Conservation (phyloP, 2,329 filamentous ascomycete genomes). For the Alternaria infectoria region DNA sequence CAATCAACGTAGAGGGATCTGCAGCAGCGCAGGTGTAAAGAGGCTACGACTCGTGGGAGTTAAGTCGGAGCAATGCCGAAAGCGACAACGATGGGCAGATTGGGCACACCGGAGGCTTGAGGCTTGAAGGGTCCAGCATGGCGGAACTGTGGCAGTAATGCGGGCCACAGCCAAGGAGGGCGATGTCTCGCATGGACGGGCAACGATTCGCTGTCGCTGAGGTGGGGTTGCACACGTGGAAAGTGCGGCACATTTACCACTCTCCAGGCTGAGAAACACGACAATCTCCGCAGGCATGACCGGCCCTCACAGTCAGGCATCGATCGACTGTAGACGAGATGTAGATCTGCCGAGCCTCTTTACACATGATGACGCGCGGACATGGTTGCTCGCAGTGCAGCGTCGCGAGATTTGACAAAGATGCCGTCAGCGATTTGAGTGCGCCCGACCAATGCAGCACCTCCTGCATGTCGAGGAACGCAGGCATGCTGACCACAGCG, state of each 20-base stretch:
- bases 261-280: conserved; percentile 21
- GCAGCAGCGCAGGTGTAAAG: not conserved
- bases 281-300: conserved; percentile 13
- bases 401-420: conserved; percentile 2
- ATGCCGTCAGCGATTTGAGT: conserved; percentile 3
- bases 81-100: conserved; percentile 18
- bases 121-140: conserved; percentile 26
- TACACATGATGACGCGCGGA: conserved; percentile 16
- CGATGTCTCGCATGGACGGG: conserved; percentile 42
- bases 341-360: conserved; percentile 21
- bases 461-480: conserved; percentile 11
- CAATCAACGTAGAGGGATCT: conserved; percentile 4
- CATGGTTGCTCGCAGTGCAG: not conserved
- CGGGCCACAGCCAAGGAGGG: conserved; percentile 30
- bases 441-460: not conserved
- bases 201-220: conserved; percentile 27
- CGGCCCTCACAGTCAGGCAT: conserved; percentile 12
- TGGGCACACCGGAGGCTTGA: conserved; percentile 16
- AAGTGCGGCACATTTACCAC: conserved; percentile 18
- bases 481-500: conserved; percentile 20
- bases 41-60: conserved; percentile 5
- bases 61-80: conserved; percentile 16
- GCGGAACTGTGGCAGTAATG: conserved; percentile 26
- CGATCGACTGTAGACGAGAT: conserved; percentile 16
- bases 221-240: conserved; percentile 36